Evolutionary conservation across 2,329 filamentous ascomycete genomes (phyloP).

Genomic region (Simplicillium sp.): DNA sequence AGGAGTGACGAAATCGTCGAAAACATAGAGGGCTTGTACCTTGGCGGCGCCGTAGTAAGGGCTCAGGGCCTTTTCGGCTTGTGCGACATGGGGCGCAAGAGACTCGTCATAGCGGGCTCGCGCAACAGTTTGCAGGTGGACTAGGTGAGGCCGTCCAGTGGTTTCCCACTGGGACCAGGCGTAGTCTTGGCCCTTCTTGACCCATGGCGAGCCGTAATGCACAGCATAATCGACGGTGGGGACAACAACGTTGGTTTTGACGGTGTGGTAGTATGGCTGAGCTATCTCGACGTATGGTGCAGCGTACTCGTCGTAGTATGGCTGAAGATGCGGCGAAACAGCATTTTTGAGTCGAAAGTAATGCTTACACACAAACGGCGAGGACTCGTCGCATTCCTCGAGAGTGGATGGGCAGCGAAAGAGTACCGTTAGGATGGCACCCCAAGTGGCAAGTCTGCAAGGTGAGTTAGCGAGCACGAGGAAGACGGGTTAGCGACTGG

Average conservation of each 20-base stretch:
- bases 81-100: conserved; percentile 65
- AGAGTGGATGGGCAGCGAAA: conserved; percentile 72
- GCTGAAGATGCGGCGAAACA: conserved; percentile 65
- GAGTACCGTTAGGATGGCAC: conserved; percentile 67
- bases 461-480: conserved; percentile 1
- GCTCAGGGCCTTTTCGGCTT: conserved; percentile 42
- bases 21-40: conserved; percentile 56
- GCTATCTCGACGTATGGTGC: conserved; percentile 71
- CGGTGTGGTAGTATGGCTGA: conserved; percentile 62
- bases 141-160: conserved; percentile 65
- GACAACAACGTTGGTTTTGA: conserved; percentile 55
- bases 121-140: conserved; percentile 51
- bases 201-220: conserved; percentile 66
- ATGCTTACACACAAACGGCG: conserved; percentile 72
- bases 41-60: conserved; percentile 67
- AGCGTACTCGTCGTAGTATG: conserved; percentile 79
- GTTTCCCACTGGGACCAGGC: conserved; percentile 68
- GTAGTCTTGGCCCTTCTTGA: conserved; percentile 58
- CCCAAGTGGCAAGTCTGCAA: conserved; percentile 71
- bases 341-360: conserved; percentile 60
- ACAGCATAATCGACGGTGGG: conserved; percentile 59
- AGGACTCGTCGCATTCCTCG: conserved; percentile 56
- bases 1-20: conserved; percentile 65
- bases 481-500: neutral
- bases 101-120: conserved; percentile 59